Evolutionary conservation across 2,329 filamentous ascomycete genomes (phyloP).

Genomic region (Hypoxylon sp.): DNA sequence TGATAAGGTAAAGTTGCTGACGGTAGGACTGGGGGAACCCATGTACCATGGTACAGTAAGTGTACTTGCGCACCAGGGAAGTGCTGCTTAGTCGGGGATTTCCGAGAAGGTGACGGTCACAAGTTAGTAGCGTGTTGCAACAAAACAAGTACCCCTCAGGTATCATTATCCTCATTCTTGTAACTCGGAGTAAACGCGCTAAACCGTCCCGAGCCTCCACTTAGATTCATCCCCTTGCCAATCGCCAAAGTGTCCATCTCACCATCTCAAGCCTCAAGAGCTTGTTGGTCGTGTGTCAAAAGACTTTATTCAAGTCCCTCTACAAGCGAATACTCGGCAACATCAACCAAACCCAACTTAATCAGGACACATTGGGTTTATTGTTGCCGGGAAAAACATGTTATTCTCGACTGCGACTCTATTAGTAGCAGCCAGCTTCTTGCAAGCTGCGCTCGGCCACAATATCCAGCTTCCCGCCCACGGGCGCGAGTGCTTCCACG

Average conservation of each 20-base stretch:
- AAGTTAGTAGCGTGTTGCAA: slow-evolving; percentile 32
- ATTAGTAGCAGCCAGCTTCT: slow-evolving; percentile 66
- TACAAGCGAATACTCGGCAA: slow-evolving; percentile 19
- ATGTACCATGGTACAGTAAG: slow-evolving; percentile 10
- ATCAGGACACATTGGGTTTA: slow-evolving; percentile 11
- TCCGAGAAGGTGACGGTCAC: slow-evolving; percentile 28
- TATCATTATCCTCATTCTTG: slow-evolving; percentile 23
- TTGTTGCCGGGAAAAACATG: slow-evolving; percentile 53
- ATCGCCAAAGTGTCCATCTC: slow-evolving; percentile 51
- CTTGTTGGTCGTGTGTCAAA: slow-evolving; percentile 2
- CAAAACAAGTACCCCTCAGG: slow-evolving; percentile 28
- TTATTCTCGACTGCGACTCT: slow-evolving; percentile 59
- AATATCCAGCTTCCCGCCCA: slow-evolving; percentile 96
- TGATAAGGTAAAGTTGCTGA: slow-evolving; percentile 30
- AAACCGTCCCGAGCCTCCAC: slow-evolving; percentile 40
- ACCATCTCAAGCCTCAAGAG: slow-evolving; percentile 42
- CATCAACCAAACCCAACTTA: slow-evolving; percentile 24
- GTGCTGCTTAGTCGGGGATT: slow-evolving; percentile 6
- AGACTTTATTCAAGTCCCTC: slow-evolving; percentile 8
- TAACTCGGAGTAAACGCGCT: slow-evolving; percentile 32
- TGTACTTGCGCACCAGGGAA: too few relatives aligned
- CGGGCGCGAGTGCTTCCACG: slow-evolving; percentile 97
- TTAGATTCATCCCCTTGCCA: slow-evolving; percentile 36
- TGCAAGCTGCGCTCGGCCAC: slow-evolving; percentile 76
- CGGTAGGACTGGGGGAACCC: neutral